Percentiles rank a stretch among this genome's conserved stretches.
Evolutionary conservation across 2,329 filamentous ascomycete species (phyloP).

Genomic region (Penicillium sp.): DNA sequence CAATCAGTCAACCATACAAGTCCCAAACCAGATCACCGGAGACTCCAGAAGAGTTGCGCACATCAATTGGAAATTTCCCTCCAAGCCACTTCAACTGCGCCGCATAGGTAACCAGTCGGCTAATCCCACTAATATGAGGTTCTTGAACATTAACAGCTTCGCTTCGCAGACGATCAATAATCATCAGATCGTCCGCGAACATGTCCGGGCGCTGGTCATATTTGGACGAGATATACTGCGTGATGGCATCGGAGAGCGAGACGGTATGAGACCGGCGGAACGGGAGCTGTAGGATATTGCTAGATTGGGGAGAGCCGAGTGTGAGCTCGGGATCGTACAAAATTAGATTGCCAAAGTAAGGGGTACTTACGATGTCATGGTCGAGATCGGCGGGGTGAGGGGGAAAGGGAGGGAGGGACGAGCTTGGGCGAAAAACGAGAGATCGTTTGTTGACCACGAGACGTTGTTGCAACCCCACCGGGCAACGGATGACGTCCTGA

Average conservation of each 20-base stretch:
- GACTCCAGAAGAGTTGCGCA: conserved; percentile 42
- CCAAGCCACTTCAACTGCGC: conserved; percentile 91
- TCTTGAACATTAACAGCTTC: conserved; percentile 90
- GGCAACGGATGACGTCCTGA: conserved; percentile 36
- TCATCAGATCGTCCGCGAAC: conserved; percentile 85
- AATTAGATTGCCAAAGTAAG: not conserved
- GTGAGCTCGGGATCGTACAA: not conserved
- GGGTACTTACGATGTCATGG: conserved; percentile 39
- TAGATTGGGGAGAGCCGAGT: conserved; percentile 17
- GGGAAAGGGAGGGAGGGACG: not conserved
- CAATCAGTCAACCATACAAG: conserved; percentile 9
- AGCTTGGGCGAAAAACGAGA: conserved; percentile 13
- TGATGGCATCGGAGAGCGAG: conserved; percentile 78
- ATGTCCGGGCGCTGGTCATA: conserved; percentile 99
- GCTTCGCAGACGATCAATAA: conserved; percentile 78
- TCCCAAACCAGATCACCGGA: conserved; percentile 8
- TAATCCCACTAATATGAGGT: conserved; percentile 81
- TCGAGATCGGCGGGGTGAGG: conserved; percentile 15
- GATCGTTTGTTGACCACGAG: conserved; percentile 34
- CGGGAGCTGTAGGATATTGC: conserved; percentile 69
- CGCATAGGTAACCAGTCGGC: conserved; percentile 86
- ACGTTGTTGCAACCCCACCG: conserved; percentile 29
- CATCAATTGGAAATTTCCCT: conserved; percentile 95
- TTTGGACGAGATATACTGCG: conserved; percentile 94
- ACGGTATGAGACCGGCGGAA: conserved; percentile 84